A percentile compares a stretch with the other conserved stretches of the same genome.
Conservation (phyloP, 331 rosid genomes). For the Quercus phellos region DNA sequence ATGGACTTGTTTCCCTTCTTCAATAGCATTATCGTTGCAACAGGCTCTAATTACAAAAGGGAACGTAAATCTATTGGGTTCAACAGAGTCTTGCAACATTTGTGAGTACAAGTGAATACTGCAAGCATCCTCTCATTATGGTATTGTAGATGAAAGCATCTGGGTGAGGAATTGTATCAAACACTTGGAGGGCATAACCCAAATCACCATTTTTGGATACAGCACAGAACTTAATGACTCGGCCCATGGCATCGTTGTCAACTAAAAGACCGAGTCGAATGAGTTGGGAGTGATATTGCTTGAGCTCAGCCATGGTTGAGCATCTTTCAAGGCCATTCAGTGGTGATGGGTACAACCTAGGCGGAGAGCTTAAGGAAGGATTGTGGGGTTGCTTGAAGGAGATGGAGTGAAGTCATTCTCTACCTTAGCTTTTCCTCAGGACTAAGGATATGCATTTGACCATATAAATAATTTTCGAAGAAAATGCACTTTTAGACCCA, state of each 20-base stretch:
- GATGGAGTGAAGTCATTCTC: not conserved
- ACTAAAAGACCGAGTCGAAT: slow-evolving; percentile 50
- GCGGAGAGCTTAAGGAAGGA: not conserved
- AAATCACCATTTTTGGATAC: slow-evolving; percentile 34
- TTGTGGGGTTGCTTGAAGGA: not conserved
- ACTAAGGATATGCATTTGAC: not conserved
- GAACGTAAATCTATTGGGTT: slow-evolving; percentile 51
- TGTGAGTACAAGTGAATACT: slow-evolving; percentile 32
- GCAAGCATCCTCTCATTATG: slow-evolving; percentile 40
- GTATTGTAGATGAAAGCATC: slow-evolving; percentile 65
- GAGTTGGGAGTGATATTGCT: slow-evolving; percentile 53
- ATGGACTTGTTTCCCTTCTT: slow-evolving; percentile 44
- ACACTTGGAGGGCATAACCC: too few species aligned
- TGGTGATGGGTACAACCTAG: slow-evolving; percentile 10
- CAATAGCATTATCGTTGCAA: slow-evolving; percentile 10
- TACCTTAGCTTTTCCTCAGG: too few species aligned
- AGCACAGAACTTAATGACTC: slow-evolving; percentile 50
- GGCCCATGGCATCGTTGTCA: slow-evolving; percentile 52
- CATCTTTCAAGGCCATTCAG: slow-evolving; percentile 23
- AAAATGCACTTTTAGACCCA: too few species aligned
- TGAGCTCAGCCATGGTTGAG: slow-evolving; percentile 53
- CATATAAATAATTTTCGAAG: too few species aligned
- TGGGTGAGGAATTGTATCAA: slow-evolving; percentile 14
- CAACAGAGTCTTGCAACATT: slow-evolving; percentile 39
- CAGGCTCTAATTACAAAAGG: slow-evolving; percentile 51